Base-by-base conservation (phyloP, 1,284 basidiomycete genomes). In the Spongiforma sp. region DNA sequence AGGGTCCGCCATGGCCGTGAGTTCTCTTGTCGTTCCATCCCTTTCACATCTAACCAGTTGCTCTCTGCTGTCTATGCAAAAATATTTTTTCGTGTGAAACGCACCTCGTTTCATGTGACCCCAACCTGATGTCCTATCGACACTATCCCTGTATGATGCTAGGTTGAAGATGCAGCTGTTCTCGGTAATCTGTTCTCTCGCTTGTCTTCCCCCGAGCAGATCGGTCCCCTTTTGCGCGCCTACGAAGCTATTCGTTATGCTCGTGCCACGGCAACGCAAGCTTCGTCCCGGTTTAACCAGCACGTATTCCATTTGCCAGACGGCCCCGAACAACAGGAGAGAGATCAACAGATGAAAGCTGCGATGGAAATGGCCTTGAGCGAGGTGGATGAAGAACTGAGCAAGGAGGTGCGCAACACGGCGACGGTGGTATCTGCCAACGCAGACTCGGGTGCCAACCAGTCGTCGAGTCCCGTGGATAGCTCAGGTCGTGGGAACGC, bases 81-180 rank as follows among this genome's bases (percentile, higher is more conserved):
- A 37, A 9, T 30, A 46, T 61, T 39, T 36, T 19, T 19, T 50
- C 24, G 28, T 37, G 46, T 30, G 43, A 65, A 59, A 60, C 24
- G 1, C 21, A 33, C 21, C 24, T 17, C 6, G 21, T 54, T 28
- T 53, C 28, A 32, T 39, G n/a, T 58, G n/a, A 52, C 7, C 28
- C 52, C 52, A 53, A 53, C 43, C 33, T 11, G n/a, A n/a, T 24
- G 10, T 36, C 36, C 32, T 5, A 53, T 34, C 59, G 3, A 32
- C 21, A 48, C n/a, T 26, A 21, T 15, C 36, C 28, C 30, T 37
- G 50, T 28, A 19, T 52, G 17, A 19, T 52, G 17, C 33, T 52
- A 83, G 83, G 80, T 90, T 59, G 89, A 91, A 75, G 89, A 90
- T 64, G 87, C 84, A 0, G 86, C 85, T 0, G 85, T 89, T 1